A percentile compares a stretch with the other conserved stretches of the same genome.
phyloP scores from a whole-genome alignment of 2,329 filamentous ascomycete genomes.

The Hymenoscyphus scutula region DNA sequence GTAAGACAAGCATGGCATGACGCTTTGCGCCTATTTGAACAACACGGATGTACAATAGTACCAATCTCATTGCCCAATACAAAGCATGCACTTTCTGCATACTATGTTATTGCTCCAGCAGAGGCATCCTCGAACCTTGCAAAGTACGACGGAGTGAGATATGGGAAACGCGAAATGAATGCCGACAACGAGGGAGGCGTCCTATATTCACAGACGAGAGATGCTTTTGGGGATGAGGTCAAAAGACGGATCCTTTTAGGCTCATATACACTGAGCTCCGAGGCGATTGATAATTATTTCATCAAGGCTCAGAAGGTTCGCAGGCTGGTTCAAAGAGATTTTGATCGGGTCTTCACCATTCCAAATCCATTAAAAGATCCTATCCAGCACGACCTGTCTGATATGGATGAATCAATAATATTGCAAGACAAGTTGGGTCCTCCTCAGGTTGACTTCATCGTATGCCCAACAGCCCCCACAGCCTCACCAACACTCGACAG shows the following conservation, averaged over 20 bases:
- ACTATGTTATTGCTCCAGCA: slow-evolving; percentile 92
- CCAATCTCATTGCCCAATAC: slow-evolving; percentile 81
- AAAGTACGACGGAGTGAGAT: slow-evolving; percentile 96
- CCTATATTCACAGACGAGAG: slow-evolving; percentile 72
- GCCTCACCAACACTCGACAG: slow-evolving; percentile 64
- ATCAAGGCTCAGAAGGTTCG: slow-evolving; percentile 88
- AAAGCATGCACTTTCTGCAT: slow-evolving; percentile 81
- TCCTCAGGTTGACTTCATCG: slow-evolving; percentile 74
- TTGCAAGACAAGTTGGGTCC: slow-evolving; percentile 57
- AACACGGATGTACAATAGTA: slow-evolving; percentile 67
- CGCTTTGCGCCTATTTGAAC: slow-evolving; percentile 58
- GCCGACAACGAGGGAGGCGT: slow-evolving; percentile 59
- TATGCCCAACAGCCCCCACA: slow-evolving; percentile 84
- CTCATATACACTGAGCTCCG: slow-evolving; percentile 83
- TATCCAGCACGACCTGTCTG: slow-evolving; percentile 55
- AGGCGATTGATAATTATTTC: slow-evolving; percentile 95
- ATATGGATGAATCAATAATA: slow-evolving; percentile 52
- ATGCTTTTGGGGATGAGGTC: slow-evolving; percentile 80
- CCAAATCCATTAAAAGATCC: slow-evolving; percentile 64
- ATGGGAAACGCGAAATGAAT: slow-evolving; percentile 51
- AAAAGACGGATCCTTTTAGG: slow-evolving; percentile 83
- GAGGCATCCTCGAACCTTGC: slow-evolving; percentile 95
- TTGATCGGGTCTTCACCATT: slow-evolving; percentile 72
- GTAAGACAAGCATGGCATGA: slow-evolving; percentile 69
- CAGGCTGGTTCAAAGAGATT: slow-evolving; percentile 79